These are phyloP conservation scores for Annona cherimola DNA, from an alignment of 164 flowering plant genomes.

Conservation along the genomic window DNA sequence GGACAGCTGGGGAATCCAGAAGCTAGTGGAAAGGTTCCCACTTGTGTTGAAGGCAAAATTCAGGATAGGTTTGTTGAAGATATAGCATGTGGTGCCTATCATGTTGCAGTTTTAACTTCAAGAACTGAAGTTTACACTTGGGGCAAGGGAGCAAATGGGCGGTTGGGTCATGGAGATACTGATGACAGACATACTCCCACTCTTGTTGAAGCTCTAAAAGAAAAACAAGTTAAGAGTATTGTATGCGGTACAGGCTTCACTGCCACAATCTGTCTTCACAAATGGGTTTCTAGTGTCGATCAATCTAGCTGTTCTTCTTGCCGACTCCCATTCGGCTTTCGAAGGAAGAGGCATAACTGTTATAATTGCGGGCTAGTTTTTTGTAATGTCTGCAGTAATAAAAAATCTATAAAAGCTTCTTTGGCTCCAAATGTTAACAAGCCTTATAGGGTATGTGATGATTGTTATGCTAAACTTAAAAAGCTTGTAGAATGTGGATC, in stretches of 20 bases:
- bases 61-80: conserved; percentile 56
- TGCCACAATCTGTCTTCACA: conserved; percentile 77
- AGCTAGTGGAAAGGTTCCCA: conserved; percentile 58
- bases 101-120: conserved; percentile 81
- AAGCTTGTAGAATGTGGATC: conserved; percentile 43
- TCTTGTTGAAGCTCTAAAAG: conserved; percentile 59
- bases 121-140: conserved; percentile 83
- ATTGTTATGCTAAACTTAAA: conserved; percentile 68
- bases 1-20: conserved; percentile 73
- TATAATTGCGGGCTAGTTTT: conserved; percentile 92
- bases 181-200: conserved; percentile 62
- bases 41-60: conserved; percentile 48
- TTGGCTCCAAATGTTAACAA: conserved; percentile 75
- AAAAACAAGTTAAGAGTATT: conserved; percentile 76
- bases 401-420: conserved; percentile 75
- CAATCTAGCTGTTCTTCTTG: conserved; percentile 77
- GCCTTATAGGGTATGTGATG: conserved; percentile 94
- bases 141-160: conserved; percentile 95
- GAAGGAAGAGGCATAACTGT: conserved; percentile 92
- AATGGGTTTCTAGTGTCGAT: conserved; percentile 62
- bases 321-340: conserved; percentile 63
- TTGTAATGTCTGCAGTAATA: conserved; percentile 84
- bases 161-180: conserved; percentile 81
- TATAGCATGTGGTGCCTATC: conserved; percentile 83
- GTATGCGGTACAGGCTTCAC: conserved; percentile 83